Evolutionary conservation across 1,139 yeast species (phyloP), one percentile per base, ranked within the genome.

Genomic region (Suhomyces anneliseae): DNA sequence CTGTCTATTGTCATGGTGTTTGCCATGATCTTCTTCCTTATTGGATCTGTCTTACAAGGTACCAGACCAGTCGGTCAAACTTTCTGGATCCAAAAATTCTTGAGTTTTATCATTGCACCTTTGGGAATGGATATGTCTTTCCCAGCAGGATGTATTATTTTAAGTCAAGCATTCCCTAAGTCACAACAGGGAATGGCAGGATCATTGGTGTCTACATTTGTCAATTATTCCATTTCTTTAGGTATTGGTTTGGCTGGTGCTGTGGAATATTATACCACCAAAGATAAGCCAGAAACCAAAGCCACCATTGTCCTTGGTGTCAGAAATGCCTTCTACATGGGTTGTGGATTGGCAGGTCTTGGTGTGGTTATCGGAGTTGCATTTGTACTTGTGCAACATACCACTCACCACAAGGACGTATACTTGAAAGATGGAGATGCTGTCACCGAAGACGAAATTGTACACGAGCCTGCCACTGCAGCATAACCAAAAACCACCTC

Each of bases 231-330:
- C 11, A 80, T 83, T 39, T 76, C 87, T 0, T 64, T 83, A 29
- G 87, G 87, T 1, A 71, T 84, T 39, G 88, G 88, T 1, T 63
- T 83, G 41, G 85, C 88, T 3, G 86, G 86, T 2, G 77, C 85
- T 0, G 84, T 80, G n/a, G 81, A 79, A 54, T 61, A 60, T 40
- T 78, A 79, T 53, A 64, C 72, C 3, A 70, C 72, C 2, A 58
- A 58, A 40, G 61, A 65, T 33, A 65, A 62, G 36, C 63, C 61
- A 1, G 53, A 63, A 1, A 47, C 58, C 7, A 46, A 64, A 36
- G 65, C 63, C 2, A 66, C 67, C 0, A 48, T 53, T 2, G 56
- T 66, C 14, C 46, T 54, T 12, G 82, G 82, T 0, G 69, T 74
- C 47, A 61, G 79, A 45, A 67, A 66, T 40, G 81, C 82, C 0